Conservation (phyloP, 495 filamentous ascomycete genomes). For the Tuber melanosporum region DNA sequence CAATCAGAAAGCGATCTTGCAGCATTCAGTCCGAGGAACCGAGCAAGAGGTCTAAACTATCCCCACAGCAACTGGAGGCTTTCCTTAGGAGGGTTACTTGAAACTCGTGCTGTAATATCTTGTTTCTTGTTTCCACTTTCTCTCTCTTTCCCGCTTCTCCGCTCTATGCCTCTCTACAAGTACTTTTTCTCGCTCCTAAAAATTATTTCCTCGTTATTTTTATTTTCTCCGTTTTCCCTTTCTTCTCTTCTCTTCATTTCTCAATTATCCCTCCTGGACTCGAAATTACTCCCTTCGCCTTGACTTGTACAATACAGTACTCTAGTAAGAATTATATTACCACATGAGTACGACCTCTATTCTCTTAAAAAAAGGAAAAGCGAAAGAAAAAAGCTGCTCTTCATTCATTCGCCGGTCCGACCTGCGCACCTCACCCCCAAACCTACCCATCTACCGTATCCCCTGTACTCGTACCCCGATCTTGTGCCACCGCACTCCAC, state of each 20-base stretch:
- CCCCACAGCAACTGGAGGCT: neutral
- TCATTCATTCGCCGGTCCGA: neutral
- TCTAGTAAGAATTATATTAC: neutral
- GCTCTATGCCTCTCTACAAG: neutral
- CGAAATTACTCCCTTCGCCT: neutral
- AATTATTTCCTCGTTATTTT: neutral
- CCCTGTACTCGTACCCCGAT: neutral
- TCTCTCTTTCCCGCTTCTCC: neutral
- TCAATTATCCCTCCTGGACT: neutral
- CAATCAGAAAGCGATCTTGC: neutral
- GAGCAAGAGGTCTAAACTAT: neutral
- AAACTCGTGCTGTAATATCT: neutral
- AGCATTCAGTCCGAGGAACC: neutral
- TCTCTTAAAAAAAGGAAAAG: neutral
- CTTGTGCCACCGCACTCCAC: neutral
- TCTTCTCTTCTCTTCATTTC: neutral
- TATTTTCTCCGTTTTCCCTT: neutral
- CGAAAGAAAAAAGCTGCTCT: neutral
- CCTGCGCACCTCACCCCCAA: neutral
- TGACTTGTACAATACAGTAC: neutral
- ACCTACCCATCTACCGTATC: neutral
- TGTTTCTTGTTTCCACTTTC: neutral
- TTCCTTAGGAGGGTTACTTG: neutral
- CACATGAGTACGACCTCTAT: neutral
- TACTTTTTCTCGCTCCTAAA: neutral